Percentiles rank a stretch among this genome's conserved stretches.
Conservation (phyloP, 768 basidiomycete genomes). For the Auriscalpium vulgare region DNA sequence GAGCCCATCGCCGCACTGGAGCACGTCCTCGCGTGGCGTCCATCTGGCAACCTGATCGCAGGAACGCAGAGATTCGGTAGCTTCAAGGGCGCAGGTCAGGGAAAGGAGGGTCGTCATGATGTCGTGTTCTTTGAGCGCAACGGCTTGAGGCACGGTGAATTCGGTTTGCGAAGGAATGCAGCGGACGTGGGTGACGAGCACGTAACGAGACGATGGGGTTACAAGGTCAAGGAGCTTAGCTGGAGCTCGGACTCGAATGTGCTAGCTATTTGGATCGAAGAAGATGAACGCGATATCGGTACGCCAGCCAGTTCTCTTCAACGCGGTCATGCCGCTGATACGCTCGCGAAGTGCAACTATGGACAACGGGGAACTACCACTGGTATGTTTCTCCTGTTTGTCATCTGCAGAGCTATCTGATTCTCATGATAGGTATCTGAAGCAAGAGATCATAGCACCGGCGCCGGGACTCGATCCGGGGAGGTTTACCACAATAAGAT, state of each 20-base stretch:
- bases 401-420: neutral
- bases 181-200: constrained; percentile 15
- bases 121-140: constrained; percentile 95
- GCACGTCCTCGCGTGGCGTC: constrained; percentile 74
- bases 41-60: constrained; percentile 81
- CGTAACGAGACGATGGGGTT: constrained; percentile 45
- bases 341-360: constrained; percentile 69
- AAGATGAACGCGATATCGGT: constrained; percentile 64
- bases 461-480: constrained; percentile 23
- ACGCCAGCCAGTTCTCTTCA: constrained; percentile 21
- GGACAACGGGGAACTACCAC: constrained; percentile 92
- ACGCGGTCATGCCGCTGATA: neutral
- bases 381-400: constrained; percentile 42
- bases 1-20: constrained; percentile 82
- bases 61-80: constrained; percentile 71
- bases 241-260: constrained; percentile 91
- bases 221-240: constrained; percentile 62
- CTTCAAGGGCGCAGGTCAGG: constrained; percentile 59
- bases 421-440: constrained; percentile 64
- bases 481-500: constrained; percentile 66
- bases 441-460: constrained; percentile 71
- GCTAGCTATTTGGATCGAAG: constrained; percentile 78
- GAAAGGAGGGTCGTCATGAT: constrained; percentile 66
- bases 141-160: constrained; percentile 88
- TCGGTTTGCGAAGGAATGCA: constrained; percentile 45